These are phyloP conservation scores for Hepatocystis sp. DNA, from an alignment of 169 alveolate genomes.

Conservation along the genomic window DNA sequence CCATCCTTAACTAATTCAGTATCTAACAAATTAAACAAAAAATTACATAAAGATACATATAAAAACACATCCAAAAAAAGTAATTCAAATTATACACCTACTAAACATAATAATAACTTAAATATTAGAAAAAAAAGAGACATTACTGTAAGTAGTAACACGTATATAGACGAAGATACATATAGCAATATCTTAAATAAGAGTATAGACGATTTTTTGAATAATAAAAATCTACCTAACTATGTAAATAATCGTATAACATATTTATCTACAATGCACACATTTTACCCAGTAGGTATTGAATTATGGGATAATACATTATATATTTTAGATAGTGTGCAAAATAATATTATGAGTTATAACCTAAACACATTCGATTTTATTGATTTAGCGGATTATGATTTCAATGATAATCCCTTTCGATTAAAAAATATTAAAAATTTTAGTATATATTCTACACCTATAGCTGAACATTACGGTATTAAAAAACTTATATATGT, in stretches of 20 bases:
- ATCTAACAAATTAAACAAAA: too few species aligned
- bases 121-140: constrained; percentile 32
- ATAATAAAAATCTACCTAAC: constrained; percentile 28
- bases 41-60: too few species aligned
- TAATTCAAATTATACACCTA: too few species aligned
- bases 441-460: constrained; percentile 46
- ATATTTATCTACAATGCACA: too few species aligned
- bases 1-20: too few species aligned
- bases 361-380: constrained; percentile 27
- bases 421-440: constrained; percentile 27
- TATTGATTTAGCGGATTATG: constrained; percentile 31
- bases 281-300: constrained; percentile 41
- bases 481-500: too few species aligned
- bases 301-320: constrained; percentile 23
- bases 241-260: constrained; percentile 5
- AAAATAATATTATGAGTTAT: constrained; percentile 48
- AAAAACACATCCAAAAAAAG: too few species aligned
- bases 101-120: too few species aligned
- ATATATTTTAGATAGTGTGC: constrained; percentile 35
- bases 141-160: constrained; percentile 3
- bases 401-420: constrained; percentile 12
- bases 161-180: constrained; percentile 14
- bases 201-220: too few species aligned
- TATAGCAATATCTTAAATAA: too few species aligned
- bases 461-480: constrained; percentile 15